Conservation (phyloP, 2,329 filamentous ascomycete species). For the Penicillium corylophilum region DNA sequence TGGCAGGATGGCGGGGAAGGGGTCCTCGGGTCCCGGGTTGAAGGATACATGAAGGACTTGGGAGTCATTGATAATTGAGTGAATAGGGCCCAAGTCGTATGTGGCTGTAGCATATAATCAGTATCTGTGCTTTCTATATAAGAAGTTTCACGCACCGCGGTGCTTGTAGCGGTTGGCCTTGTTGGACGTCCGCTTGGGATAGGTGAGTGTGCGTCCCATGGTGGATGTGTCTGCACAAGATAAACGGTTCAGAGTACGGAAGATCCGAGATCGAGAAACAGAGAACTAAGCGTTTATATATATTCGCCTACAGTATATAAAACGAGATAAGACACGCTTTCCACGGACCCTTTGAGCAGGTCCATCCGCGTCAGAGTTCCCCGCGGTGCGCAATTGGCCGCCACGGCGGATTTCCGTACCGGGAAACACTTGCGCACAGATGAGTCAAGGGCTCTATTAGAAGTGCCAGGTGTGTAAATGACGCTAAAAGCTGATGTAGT, state of each 20-base stretch:
- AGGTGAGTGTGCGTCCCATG: slow-evolving; percentile 50
- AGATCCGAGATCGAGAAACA: background rate
- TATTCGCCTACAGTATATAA: background rate
- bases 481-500: background rate
- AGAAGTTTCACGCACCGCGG: slow-evolving; percentile 51
- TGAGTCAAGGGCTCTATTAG: background rate
- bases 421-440: slow-evolving; percentile 4
- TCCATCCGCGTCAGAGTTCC: slow-evolving; percentile 13
- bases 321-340: slow-evolving; percentile 5
- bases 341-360: slow-evolving; percentile 11
- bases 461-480: background rate
- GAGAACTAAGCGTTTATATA: slow-evolving; percentile 1
- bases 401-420: background rate
- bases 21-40: slow-evolving; percentile 57
- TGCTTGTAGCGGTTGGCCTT: slow-evolving; percentile 67
- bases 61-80: slow-evolving; percentile 71
- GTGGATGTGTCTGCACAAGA: slow-evolving; percentile 1
- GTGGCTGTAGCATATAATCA: slow-evolving; percentile 50
- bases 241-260: background rate
- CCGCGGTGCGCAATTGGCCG: slow-evolving; percentile 5
- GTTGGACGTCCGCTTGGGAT: slow-evolving; percentile 63
- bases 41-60: slow-evolving; percentile 80
- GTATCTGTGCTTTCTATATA: background rate
- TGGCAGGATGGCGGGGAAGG: slow-evolving; percentile 74
- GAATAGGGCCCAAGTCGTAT: slow-evolving; percentile 72